Evolutionary conservation across 768 basidiomycete genomes (phyloP).

Genomic region (Phylloporus sp.): DNA sequence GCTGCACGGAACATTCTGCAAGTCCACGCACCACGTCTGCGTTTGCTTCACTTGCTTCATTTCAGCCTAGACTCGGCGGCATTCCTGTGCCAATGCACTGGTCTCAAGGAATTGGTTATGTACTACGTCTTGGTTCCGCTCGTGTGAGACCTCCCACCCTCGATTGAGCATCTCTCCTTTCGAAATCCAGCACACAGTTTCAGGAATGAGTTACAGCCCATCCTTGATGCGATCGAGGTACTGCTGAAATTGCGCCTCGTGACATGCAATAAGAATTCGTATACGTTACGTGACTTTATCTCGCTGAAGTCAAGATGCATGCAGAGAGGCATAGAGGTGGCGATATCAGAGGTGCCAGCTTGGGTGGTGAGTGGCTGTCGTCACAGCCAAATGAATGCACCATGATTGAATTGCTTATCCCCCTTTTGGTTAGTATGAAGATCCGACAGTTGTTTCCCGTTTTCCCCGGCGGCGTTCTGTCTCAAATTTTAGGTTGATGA

Average conservation of each 20-base stretch:
- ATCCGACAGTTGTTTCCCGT: slow-evolving; percentile 28
- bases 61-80: slow-evolving; percentile 30
- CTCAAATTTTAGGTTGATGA: slow-evolving; percentile 36
- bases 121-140: slow-evolving; percentile 32
- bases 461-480: slow-evolving; percentile 36
- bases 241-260: slow-evolving; percentile 35
- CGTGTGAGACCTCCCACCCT: slow-evolving; percentile 28
- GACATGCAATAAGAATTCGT: slow-evolving; percentile 31
- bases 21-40: slow-evolving; percentile 31
- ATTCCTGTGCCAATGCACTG: slow-evolving; percentile 34
- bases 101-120: slow-evolving; percentile 38
- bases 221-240: slow-evolving; percentile 30
- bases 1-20: slow-evolving; percentile 24
- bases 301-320: slow-evolving; percentile 26
- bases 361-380: slow-evolving; percentile 32
- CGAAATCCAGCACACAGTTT: slow-evolving; percentile 26
- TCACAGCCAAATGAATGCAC: background rate
- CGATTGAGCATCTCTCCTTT: slow-evolving; percentile 39
- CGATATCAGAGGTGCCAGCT: slow-evolving; percentile 25
- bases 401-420: background rate
- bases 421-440: slow-evolving; percentile 29
- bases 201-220: slow-evolving; percentile 21
- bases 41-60: slow-evolving; percentile 39
- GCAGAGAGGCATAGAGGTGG: slow-evolving; percentile 27
- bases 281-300: slow-evolving; percentile 19